phyloP scores from a whole-genome alignment of 345 rosid species.

The Arabis hirsuta region DNA sequence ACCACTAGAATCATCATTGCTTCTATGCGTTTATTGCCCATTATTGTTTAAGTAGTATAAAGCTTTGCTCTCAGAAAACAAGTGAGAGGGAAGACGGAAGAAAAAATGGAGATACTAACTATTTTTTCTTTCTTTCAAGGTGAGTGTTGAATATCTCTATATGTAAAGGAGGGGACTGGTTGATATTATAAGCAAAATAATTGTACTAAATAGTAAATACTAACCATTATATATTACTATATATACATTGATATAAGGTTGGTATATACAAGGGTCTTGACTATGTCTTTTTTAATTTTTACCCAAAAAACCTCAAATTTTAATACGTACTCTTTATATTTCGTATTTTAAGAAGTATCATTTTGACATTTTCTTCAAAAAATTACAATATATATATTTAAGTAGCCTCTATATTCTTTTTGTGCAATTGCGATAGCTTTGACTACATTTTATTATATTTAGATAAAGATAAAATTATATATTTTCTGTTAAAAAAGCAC shows the following conservation, averaged over 20 bases:
- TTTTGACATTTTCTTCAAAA: not conserved
- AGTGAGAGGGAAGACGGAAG: constrained; percentile 18
- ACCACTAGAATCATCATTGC: constrained; percentile 32
- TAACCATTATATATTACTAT: constrained; percentile 6
- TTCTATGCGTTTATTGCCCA: constrained; percentile 35
- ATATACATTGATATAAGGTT: constrained; percentile 8
- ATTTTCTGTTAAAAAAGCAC: no score
- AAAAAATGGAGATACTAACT: constrained; percentile 24
- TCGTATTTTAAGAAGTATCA: not conserved
- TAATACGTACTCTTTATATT: not conserved
- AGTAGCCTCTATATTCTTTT: not conserved
- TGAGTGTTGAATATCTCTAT: constrained; percentile 24
- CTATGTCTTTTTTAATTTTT: constrained; percentile 1
- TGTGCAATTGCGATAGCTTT: no score
- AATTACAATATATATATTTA: not conserved
- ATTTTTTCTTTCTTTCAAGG: constrained; percentile 23
- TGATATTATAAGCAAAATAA: constrained; percentile 25
- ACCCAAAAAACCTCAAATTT: constrained; percentile 1
- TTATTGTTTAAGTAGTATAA: not conserved
- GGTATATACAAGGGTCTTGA: not conserved
- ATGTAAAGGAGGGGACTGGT: constrained; percentile 19
- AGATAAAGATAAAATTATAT: constrained; percentile 4
- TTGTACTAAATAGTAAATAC: constrained; percentile 21
- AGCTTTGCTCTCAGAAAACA: constrained; percentile 23
- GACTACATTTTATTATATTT: no score